A percentile compares a stretch with the other conserved stretches of the same genome.
phyloP scores from a whole-genome alignment of 192 early-diverging fungal genomes.

The Allomyces arbusculus region DNA sequence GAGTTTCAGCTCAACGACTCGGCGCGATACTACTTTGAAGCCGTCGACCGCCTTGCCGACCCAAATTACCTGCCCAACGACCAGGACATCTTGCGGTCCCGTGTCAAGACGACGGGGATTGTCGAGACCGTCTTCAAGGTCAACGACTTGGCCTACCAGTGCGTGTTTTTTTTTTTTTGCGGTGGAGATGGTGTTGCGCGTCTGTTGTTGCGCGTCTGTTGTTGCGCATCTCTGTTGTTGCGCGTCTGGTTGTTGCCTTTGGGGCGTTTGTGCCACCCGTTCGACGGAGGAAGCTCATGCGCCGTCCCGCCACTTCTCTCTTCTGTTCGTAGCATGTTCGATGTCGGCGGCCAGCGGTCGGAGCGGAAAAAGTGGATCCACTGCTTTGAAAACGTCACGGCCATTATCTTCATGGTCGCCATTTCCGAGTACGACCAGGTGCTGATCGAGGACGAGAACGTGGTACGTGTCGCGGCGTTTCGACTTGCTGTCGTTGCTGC shows the following conservation, averaged over 20 bases:
- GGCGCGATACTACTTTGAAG: slow-evolving; percentile 69
- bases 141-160: slow-evolving; percentile 66
- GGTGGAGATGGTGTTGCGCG: background rate
- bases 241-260: no score
- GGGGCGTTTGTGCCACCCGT: background rate
- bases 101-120: slow-evolving; percentile 94
- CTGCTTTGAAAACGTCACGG: slow-evolving; percentile 92
- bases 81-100: slow-evolving; percentile 89
- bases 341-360: slow-evolving; percentile 93
- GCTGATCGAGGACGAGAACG: slow-evolving; percentile 83
- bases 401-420: slow-evolving; percentile 87
- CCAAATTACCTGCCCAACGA: slow-evolving; percentile 71
- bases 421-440: slow-evolving; percentile 93
- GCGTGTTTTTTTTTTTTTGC: background rate
- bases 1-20: slow-evolving; percentile 97
- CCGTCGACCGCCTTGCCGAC: slow-evolving; percentile 65
- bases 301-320: no score
- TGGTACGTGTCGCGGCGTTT: slow-evolving; percentile 26
- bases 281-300: background rate
- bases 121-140: slow-evolving; percentile 85
- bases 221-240: no score
- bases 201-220: background rate
- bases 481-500: background rate
- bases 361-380: slow-evolving; percentile 99
- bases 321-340: slow-evolving; percentile 47